A percentile compares a stretch with the other conserved stretches of the same genome.
Conservation (phyloP, 768 basidiomycete genomes). For the Tylopilus vinaceipallidus region DNA sequence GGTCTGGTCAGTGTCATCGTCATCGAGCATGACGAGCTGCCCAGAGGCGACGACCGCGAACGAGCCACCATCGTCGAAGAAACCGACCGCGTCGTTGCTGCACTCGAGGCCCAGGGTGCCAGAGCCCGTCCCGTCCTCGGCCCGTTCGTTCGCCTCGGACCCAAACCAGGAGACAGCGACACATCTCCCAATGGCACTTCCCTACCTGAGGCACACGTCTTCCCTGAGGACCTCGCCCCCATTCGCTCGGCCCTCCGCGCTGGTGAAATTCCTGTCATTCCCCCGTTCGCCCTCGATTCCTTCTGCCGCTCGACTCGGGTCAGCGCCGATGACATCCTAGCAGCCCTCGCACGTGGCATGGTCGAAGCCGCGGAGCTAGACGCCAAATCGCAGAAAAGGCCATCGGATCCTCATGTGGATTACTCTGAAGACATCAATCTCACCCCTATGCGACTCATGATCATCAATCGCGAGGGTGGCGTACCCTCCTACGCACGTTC, state of each 20-base stretch:
- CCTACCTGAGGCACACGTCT: constrained; percentile 75
- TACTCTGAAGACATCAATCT: constrained; percentile 67
- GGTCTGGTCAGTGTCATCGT: constrained; percentile 95
- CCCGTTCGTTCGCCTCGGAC: constrained; percentile 80
- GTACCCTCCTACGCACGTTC: constrained; percentile 96
- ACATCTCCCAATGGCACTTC: constrained; percentile 31
- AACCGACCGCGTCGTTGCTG: constrained; percentile 78
- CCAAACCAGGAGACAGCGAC: constrained; percentile 53
- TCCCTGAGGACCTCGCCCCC: constrained; percentile 74
- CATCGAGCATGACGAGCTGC: constrained; percentile 81
- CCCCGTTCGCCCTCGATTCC: constrained; percentile 91
- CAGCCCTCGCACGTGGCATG: constrained; percentile 87
- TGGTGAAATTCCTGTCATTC: constrained; percentile 94
- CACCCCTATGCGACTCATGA: constrained; percentile 93
- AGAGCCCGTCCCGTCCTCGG: constrained; percentile 86
- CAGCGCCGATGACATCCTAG: constrained; percentile 84
- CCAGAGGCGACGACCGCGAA: constrained; percentile 66
- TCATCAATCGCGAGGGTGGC: constrained; percentile 95
- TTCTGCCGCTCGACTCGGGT: constrained; percentile 84
- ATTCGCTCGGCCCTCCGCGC: constrained; percentile 87
- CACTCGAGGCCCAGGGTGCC: constrained; percentile 83
- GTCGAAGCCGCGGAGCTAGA: constrained; percentile 51
- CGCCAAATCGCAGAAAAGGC: constrained; percentile 35
- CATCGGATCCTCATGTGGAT: constrained; percentile 34
- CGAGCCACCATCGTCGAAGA: constrained; percentile 69